These are phyloP conservation scores for Chenopodium berlandieri DNA, from an alignment of 148 eudicot genomes.

Conservation along the genomic window DNA sequence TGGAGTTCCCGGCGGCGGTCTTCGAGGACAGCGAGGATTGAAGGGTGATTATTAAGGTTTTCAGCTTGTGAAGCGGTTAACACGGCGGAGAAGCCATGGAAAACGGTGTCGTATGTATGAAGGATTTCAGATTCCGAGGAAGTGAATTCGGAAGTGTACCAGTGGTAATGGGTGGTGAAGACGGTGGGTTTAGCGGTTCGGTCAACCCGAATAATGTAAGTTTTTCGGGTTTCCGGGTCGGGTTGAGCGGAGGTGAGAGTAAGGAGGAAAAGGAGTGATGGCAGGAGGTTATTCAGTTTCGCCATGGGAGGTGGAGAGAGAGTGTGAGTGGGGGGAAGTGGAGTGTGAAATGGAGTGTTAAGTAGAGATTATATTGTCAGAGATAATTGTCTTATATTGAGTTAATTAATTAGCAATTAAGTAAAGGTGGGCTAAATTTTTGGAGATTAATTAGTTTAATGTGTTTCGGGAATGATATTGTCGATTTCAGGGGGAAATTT, in stretches of 20 bases:
- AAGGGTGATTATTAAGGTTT: constrained; percentile 45
- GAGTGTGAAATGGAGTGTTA: neutral
- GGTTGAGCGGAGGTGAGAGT: constrained; percentile 15
- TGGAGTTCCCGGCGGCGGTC: constrained; percentile 73
- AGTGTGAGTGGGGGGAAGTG: neutral
- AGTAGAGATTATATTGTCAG: neutral
- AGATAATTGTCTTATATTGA: constrained; percentile 12
- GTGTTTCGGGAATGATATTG: constrained; percentile 9
- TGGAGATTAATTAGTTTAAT: neutral
- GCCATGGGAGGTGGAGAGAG: constrained; percentile 32
- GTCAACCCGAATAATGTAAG: constrained; percentile 67
- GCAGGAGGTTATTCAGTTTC: constrained; percentile 10
- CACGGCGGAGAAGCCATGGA: constrained; percentile 84
- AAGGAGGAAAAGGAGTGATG: constrained; percentile 19
- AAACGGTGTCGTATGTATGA: constrained; percentile 82
- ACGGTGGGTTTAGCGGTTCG: constrained; percentile 61
- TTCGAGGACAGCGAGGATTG: constrained; percentile 64
- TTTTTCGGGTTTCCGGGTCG: constrained; percentile 28
- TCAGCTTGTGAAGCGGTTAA: constrained; percentile 49
- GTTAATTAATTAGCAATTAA: constrained; percentile 1
- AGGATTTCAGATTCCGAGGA: constrained; percentile 45
- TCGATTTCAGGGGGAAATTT: constrained; percentile 7
- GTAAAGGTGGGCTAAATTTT: neutral
- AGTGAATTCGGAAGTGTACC: constrained; percentile 74
- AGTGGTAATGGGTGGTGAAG: constrained; percentile 70